Conservation (phyloP, 2,329 filamentous ascomycete species). For the Endocalyx cinctus region DNA sequence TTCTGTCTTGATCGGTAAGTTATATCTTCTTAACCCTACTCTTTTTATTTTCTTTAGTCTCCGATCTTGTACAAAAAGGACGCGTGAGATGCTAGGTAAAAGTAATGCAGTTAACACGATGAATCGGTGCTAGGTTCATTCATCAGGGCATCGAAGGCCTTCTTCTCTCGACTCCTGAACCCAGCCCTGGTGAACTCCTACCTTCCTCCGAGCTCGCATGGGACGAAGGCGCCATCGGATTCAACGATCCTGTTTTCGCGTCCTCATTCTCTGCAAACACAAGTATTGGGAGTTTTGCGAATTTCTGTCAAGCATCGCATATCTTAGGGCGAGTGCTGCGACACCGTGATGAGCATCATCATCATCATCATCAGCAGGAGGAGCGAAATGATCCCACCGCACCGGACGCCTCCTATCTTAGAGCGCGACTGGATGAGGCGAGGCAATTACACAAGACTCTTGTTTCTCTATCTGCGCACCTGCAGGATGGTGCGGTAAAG, state of each 20-base stretch:
- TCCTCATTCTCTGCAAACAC: conserved; percentile 12
- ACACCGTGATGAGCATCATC: conserved; percentile 18
- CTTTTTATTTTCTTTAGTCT: too few relatives aligned
- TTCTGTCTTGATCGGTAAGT: conserved; percentile 30
- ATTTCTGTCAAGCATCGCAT: conserved; percentile 27
- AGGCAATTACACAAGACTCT: conserved; percentile 13
- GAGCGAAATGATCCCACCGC: too few relatives aligned
- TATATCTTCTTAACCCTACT: too few relatives aligned
- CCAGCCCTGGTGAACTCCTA: conserved; percentile 20
- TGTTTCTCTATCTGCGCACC: conserved; percentile 9
- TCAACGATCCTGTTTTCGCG: conserved; percentile 21
- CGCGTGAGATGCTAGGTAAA: too few relatives aligned
- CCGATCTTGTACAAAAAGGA: too few relatives aligned
- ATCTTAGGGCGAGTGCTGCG: conserved; percentile 25
- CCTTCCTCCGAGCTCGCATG: conserved; percentile 23
- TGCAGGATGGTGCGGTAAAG: conserved; percentile 2
- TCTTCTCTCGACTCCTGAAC: conserved; percentile 21
- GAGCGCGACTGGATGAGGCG: conserved; percentile 11
- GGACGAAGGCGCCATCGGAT: conserved; percentile 22
- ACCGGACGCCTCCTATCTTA: conserved; percentile 1
- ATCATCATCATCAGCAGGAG: too few relatives aligned
- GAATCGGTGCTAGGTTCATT: too few relatives aligned
- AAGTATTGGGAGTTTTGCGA: conserved; percentile 22
- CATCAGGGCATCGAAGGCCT: conserved; percentile 17
- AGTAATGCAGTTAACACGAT: too few relatives aligned